A percentile compares a stretch with the other conserved stretches of the same genome.
Conservation (phyloP, 331 rosid genomes). For the Quercus phellos region DNA sequence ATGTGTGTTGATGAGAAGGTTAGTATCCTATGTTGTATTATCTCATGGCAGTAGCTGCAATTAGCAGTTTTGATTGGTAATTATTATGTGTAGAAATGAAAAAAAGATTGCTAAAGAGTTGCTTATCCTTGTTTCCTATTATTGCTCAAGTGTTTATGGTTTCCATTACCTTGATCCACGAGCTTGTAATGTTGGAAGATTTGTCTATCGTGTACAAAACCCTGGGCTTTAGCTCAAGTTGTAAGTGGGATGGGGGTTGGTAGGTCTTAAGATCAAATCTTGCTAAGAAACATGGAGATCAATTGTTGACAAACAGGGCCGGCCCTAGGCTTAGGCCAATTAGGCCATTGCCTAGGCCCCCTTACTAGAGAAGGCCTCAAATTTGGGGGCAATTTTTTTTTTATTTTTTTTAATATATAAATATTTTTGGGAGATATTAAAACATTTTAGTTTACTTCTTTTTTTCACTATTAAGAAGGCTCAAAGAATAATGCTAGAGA, state of each 20-base stretch:
- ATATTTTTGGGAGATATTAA: too few relatives aligned
- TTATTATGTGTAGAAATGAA: neutral
- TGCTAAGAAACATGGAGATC: neutral
- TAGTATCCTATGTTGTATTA: conserved; percentile 23
- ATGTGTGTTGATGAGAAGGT: conserved; percentile 99
- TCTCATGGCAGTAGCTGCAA: neutral
- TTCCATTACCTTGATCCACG: too few relatives aligned
- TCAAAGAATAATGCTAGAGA: too few relatives aligned
- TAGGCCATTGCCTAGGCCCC: too few relatives aligned
- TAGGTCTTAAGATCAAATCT: neutral
- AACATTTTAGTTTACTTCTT: too few relatives aligned
- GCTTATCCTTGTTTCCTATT: neutral
- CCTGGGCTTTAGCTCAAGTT: neutral
- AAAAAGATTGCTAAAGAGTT: neutral
- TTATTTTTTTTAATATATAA: too few relatives aligned
- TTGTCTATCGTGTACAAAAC: neutral
- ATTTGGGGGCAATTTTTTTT: too few relatives aligned
- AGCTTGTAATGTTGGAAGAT: too few relatives aligned
- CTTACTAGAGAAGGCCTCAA: too few relatives aligned
- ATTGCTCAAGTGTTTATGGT: too few relatives aligned
- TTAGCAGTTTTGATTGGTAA: neutral
- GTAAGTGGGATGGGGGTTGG: neutral
- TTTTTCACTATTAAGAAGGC: too few relatives aligned
- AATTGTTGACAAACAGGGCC: neutral
- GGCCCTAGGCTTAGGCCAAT: too few relatives aligned